These are phyloP conservation scores for Penicillium sp. DNA, from an alignment of 2,329 filamentous ascomycete species.

Conservation along the genomic window DNA sequence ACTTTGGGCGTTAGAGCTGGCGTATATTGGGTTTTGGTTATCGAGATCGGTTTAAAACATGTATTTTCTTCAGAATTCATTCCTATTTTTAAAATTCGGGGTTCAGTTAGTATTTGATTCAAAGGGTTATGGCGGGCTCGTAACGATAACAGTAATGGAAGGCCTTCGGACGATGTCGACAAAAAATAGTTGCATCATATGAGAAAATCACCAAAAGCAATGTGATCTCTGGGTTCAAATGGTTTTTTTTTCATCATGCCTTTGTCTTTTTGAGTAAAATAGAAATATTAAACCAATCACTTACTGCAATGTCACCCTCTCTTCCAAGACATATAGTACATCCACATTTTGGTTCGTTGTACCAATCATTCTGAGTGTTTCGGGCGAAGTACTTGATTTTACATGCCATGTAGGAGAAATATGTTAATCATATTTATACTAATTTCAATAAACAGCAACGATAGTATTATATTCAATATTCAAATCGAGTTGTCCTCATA, in stretches of 20 bases:
- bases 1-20: background rate
- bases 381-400: background rate
- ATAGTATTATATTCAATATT: background rate
- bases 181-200: background rate
- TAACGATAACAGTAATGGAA: background rate
- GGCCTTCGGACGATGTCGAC: conserved; percentile 3
- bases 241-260: background rate
- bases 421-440: background rate
- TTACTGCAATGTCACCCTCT: background rate
- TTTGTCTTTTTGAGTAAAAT: background rate
- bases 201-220: background rate
- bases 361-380: no score
- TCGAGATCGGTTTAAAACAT: background rate
- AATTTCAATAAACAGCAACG: background rate
- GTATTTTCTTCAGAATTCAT: background rate
- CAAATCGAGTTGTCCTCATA: background rate
- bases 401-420: background rate
- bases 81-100: background rate
- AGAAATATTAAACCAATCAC: background rate
- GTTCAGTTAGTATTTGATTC: background rate
- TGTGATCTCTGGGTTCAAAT: background rate
- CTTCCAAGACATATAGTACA: background rate
- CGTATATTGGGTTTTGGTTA: background rate
- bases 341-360: background rate
- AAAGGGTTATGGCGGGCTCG: background rate